A percentile compares a stretch with the other conserved stretches of the same genome.
Conservation (phyloP, 2,329 filamentous ascomycete species). For the Trichoderma atroviride region DNA sequence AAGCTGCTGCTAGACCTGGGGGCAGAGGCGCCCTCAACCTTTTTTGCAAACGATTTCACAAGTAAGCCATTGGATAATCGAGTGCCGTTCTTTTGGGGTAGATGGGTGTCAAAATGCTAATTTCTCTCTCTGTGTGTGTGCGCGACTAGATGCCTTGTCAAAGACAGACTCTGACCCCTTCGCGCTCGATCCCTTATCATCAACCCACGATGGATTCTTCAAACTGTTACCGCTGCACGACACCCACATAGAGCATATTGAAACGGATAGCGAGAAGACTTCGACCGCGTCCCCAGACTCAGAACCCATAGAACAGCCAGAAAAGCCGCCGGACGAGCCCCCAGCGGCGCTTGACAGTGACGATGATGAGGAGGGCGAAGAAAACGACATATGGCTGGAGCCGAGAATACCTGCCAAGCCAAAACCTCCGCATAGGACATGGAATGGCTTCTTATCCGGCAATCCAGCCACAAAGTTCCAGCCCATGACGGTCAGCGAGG, state of each 20-base stretch:
- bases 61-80: slow-evolving; percentile 32
- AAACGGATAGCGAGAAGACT: background rate
- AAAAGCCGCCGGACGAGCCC: background rate
- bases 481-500: slow-evolving; percentile 68
- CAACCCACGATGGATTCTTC: slow-evolving; percentile 40
- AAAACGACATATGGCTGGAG: slow-evolving; percentile 50
- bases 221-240: slow-evolving; percentile 31
- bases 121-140: slow-evolving; percentile 2
- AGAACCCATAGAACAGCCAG: background rate
- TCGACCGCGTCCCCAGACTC: background rate
- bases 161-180: slow-evolving; percentile 29
- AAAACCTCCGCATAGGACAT: slow-evolving; percentile 59
- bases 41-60: slow-evolving; percentile 47
- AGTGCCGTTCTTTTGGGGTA: background rate
- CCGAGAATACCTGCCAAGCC: slow-evolving; percentile 39
- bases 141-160: background rate
- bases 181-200: slow-evolving; percentile 27
- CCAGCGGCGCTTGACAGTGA: slow-evolving; percentile 6
- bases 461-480: slow-evolving; percentile 38
- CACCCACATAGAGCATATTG: background rate
- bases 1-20: slow-evolving; percentile 47
- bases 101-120: background rate
- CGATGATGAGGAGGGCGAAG: slow-evolving; percentile 14
- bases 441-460: slow-evolving; percentile 65
- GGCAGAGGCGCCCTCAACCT: slow-evolving; percentile 28